Base-by-base conservation (phyloP, 371 early-diverging fungal species). In the Apophysomyces variabilis region DNA sequence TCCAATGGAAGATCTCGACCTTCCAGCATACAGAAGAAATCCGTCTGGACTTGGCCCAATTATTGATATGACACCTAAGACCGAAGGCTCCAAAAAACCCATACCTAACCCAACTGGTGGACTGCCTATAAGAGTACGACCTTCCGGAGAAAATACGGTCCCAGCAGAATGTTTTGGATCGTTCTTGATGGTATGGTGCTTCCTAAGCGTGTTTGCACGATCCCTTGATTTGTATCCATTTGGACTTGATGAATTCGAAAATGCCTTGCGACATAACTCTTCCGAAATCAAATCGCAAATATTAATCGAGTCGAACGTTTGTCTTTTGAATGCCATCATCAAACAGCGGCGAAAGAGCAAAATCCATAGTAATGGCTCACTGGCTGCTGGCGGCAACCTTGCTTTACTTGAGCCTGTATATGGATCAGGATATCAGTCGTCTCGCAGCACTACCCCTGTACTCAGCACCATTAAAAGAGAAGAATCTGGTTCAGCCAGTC, bases 1-100 rank as follows among this genome's bases (percentile, higher is more conserved):
- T 47, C 89, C 89, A 5, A 84, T 87, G 35, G 89, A 89, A 62
- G 89, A 89, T 68, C 64, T 89, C 37, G 84, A 86, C 39, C 54
- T 88, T 16, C 80, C 82, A 1, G 41, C 59, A 12, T 82, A 82
- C 47, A 58, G 79, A 38, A 67, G 77, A 8, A 65, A 68, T 38
- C 76, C 78, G 18, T 66, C 69, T 32, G 75, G 76, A 0, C 65
- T 38, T 16, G 74, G 76, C 0, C 63, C 64, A 5, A 68, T 82
- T 16, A 67, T 68, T 14, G 75, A 79, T 60, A 77, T 82, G 78
- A 59, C 67, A 21, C 77, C 77, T 13, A 74, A 68, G 8, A 67
- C 68, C 16, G 12, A 54, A n/a, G 65, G 66, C 21, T 62, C 56
- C 14, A 61, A 56, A 5, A 39, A 60, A 1, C 18, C 26, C 0